Evolutionary conservation across 352 stramenopile species (phyloP), one percentile per base, ranked within the genome.

Genomic region (Blastocystis sp.): DNA sequence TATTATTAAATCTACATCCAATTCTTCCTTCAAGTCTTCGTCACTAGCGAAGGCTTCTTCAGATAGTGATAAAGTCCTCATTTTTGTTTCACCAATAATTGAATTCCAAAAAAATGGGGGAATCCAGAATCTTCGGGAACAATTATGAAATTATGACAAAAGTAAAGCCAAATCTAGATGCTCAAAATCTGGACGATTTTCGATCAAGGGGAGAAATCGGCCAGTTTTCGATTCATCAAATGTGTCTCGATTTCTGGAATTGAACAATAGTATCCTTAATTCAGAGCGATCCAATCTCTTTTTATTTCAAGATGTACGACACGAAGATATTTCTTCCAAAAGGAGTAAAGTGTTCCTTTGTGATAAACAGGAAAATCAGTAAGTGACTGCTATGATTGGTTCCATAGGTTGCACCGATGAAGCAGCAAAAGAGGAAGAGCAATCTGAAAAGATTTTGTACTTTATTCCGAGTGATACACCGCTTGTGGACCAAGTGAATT

Each of bases 1-100:
- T 56, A 91, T 91, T 15, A 91, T 90, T 20, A 80, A 61, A 73
- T 91, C 90, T 43, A 91, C 90, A 90, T 87, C 62, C 20, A 90
- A 55, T 66, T 20, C 15, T n/a, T 63, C 18, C 15, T 66, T 63
- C 62, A 3, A 59, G 2, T 59, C 50, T 59, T 59, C 50, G 20
- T 59, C 50, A 2, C 50, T 59, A 59, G 50, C 13, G 20, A n/a
- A 59, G 50, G 50, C 50, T 59, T 59, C 50, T 59, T 59, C 50
- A 59, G 13, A n/a, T n/a, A n/a, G 13, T n/a, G 59, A 68, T 29
- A 37, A 6, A 68, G 13, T 39, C 18, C 11, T 39, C 59, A 68
- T 37, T 37, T 23, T 37, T 37, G 26, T 68, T 68, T 68, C n/a
- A 23, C 11, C 59, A 23, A 23, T 39, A 68, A 68, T 29, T 68